Conservation (phyloP, 2,329 filamentous ascomycete species). For the Diplodia scrobiculata region DNA sequence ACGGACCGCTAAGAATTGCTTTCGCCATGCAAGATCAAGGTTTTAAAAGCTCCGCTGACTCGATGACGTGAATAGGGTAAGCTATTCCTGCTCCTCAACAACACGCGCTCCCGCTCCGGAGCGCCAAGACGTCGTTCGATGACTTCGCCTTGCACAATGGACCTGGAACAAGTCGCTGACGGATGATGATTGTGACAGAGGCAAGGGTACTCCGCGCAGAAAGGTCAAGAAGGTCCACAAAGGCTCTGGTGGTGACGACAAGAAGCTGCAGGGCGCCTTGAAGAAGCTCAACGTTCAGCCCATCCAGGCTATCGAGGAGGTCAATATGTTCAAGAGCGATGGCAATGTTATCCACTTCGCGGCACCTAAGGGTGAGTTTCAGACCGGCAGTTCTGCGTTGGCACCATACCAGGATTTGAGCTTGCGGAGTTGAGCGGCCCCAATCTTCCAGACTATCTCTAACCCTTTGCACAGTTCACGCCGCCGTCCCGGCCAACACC, state of each 20-base stretch:
- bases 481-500: conserved; percentile 95
- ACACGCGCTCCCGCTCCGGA: conserved; percentile 24
- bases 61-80: conserved; percentile 31
- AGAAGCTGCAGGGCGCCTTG: conserved; percentile 95
- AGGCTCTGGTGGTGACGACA: conserved; percentile 92
- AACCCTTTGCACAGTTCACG: conserved; percentile 69
- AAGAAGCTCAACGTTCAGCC: conserved; percentile 99
- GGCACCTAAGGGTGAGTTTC: conserved; percentile 82
- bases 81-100: conserved; percentile 26
- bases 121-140: background rate
- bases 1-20: conserved; percentile 3
- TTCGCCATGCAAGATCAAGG: conserved; percentile 1
- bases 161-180: background rate
- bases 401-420: background rate
- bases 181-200: conserved; percentile 56
- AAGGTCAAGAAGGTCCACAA: conserved; percentile 98
- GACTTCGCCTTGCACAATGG: background rate
- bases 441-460: background rate
- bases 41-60: conserved; percentile 27
- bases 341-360: conserved; percentile 99
- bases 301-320: conserved; percentile 99
- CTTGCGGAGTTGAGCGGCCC: background rate
- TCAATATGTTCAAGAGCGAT: conserved; percentile 99
- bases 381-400: background rate
- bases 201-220: conserved; percentile 96